Percentiles rank a stretch among this genome's conserved stretches.
Conservation (phyloP, 306 rosid species). For the Trifolium fragiferum region DNA sequence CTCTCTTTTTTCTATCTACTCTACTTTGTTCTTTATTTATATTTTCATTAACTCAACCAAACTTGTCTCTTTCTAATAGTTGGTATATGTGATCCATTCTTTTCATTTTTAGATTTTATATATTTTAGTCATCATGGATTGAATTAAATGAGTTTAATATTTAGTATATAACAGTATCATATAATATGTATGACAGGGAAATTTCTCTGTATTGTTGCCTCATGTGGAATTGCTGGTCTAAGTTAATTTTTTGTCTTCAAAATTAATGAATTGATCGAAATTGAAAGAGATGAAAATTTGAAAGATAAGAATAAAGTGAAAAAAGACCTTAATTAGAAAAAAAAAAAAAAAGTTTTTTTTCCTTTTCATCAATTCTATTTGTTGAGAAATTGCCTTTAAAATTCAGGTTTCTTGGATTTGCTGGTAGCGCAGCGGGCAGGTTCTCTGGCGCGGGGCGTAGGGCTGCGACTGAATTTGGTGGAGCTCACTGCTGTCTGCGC, state of each 20-base stretch:
- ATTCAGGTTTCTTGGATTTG: too few relatives aligned
- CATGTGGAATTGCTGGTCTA: constrained; percentile 15
- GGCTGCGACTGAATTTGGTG: too few relatives aligned
- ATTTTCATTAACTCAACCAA: constrained; percentile 5
- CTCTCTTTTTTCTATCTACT: constrained; percentile 25
- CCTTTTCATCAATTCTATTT: too few relatives aligned
- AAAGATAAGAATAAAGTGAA: neutral
- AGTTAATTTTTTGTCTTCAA: neutral
- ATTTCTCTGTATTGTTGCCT: constrained; percentile 2
- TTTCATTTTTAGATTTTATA: neutral
- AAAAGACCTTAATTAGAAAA: too few relatives aligned
- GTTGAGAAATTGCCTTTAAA: too few relatives aligned
- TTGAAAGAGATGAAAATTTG: neutral
- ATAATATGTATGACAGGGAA: neutral
- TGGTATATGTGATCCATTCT: constrained; percentile 16
- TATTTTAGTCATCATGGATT: constrained; percentile 19
- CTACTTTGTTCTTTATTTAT: constrained; percentile 25
- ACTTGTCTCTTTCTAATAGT: constrained; percentile 35
- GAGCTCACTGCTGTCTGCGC: too few relatives aligned
- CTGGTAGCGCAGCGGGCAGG: too few relatives aligned
- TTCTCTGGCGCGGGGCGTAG: too few relatives aligned
- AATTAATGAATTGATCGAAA: neutral
- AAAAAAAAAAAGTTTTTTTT: too few relatives aligned
- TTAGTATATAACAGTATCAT: neutral
- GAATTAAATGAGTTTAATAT: constrained; percentile 28